These are phyloP conservation scores for Ogataea minuta DNA, from an alignment of 805 yeast species.

Conservation along the genomic window DNA sequence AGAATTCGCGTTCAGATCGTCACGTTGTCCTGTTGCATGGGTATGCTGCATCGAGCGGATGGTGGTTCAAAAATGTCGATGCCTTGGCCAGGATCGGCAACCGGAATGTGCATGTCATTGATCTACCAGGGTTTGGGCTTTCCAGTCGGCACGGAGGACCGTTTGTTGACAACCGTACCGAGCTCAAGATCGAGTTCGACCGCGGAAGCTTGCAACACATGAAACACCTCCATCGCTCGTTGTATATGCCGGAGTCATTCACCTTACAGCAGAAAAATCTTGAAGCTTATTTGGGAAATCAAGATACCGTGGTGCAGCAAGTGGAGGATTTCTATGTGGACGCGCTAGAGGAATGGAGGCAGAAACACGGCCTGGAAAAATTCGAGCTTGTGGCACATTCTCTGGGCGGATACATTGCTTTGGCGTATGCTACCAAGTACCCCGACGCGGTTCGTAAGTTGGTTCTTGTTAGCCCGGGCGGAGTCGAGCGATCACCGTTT, in stretches of 20 bases:
- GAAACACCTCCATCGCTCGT: conserved; percentile 26
- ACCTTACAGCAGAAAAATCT: conserved; percentile 21
- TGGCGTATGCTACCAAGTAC: conserved; percentile 57
- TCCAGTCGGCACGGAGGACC: conserved; percentile 44
- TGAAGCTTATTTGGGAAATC: conserved; percentile 31
- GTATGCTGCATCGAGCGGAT: conserved; percentile 54
- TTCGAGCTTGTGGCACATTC: conserved; percentile 75
- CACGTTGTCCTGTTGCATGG: conserved; percentile 57
- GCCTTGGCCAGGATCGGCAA: conserved; percentile 35
- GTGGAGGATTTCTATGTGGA: conserved; percentile 57
- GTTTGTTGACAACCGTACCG: conserved; percentile 27
- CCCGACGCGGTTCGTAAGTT: conserved; percentile 54
- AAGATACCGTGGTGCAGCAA: conserved; percentile 38
- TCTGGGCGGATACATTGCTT: conserved; percentile 72
- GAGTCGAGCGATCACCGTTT: conserved; percentile 67
- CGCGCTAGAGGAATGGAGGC: conserved; percentile 67
- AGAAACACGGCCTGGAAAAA: conserved; percentile 43
- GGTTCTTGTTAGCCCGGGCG: conserved; percentile 71
- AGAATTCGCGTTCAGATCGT: conserved; percentile 2
- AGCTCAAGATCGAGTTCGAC: conserved; percentile 26
- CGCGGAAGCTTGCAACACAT: conserved; percentile 15
- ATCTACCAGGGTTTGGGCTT: conserved; percentile 54
- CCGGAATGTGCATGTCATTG: conserved; percentile 39
- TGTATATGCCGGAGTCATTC: conserved; percentile 24
- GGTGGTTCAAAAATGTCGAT: conserved; percentile 54